Base-by-base conservation (phyloP, 1,284 basidiomycete genomes). In the Ganoderma multipileum region DNA sequence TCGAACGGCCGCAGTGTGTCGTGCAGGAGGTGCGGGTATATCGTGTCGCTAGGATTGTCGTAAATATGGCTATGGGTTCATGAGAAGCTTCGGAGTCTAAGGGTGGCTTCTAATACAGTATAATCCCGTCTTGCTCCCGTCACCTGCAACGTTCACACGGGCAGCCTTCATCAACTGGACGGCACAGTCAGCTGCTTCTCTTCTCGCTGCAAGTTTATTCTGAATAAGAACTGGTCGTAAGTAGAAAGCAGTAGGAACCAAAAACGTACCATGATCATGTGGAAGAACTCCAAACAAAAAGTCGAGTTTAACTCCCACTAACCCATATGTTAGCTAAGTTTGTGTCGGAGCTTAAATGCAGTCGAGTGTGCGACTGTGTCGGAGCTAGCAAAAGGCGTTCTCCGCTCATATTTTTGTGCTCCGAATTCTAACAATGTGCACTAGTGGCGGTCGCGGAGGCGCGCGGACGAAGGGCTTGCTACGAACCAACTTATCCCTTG, bases 31-130 rank as follows among this genome's bases (percentile, higher is more conserved):
- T 28, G 44, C 52, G 23, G 62, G 63, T 64, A 62, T 62, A 64
- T 42, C 50, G 52, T 23, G 39, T 54, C 57, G 59, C 30, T 23
- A 50, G 50, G 63, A 20, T 11, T 52, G 68, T 57, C 42, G 59
- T 64, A 62, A 61, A 52, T 69, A 64, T 61, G 44, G 62, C 44
- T 59, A 65, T 69, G 59, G 58, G 68, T 60, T 42, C 65, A 69
- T 67, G 68, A 66, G 68, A 69, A 67, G 36, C 47, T 18, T 60
- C 58, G 36, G 38, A 39, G 36, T 60, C 38, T 38, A 23, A 20
- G 23, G 23, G 38, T 36, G 14, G 23, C 16, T 20, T 55, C 52
- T 26, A 55, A 55, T 50, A 23, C 23, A 26, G 23, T 50, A 23
- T 50, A 50, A 8, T 47, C 20, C 44, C 44, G 20, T 47, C 4